phyloP scores from a whole-genome alignment of 2,329 filamentous ascomycete species.

The Fusarium sp. region DNA sequence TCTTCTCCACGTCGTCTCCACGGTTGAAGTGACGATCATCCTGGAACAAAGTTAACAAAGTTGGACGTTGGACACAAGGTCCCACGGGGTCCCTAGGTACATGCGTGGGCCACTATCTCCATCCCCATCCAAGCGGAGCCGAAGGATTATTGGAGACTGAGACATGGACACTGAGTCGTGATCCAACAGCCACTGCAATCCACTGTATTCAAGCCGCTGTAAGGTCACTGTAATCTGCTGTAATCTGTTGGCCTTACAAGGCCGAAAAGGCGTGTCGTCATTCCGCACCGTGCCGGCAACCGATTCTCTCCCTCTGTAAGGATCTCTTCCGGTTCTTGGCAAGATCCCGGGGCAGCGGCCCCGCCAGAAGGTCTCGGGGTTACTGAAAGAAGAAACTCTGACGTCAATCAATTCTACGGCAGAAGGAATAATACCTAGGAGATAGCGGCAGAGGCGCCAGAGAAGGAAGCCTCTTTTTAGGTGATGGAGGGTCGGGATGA shows the following conservation, averaged over 20 bases:
- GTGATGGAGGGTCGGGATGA: slow-evolving; percentile 14
- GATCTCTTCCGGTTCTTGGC: slow-evolving; percentile 36
- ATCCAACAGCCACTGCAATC: not conserved
- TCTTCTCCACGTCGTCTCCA: slow-evolving; percentile 31
- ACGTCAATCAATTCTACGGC: slow-evolving; percentile 29
- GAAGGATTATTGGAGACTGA: slow-evolving; percentile 4
- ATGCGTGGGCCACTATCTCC: slow-evolving; percentile 2
- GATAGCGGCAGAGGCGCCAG: slow-evolving; percentile 31
- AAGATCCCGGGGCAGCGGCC: slow-evolving; percentile 24
- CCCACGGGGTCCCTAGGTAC: slow-evolving; percentile 8
- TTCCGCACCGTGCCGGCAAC: slow-evolving; percentile 41
- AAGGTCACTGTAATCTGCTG: not conserved
- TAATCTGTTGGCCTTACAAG: slow-evolving; percentile 12
- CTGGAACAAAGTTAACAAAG: slow-evolving; percentile 29
- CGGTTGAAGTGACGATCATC: slow-evolving; percentile 40
- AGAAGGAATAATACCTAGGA: not conserved
- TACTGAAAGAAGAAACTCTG: slow-evolving; percentile 32
- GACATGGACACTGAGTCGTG: slow-evolving; percentile 24
- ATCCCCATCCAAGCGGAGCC: slow-evolving; percentile 16
- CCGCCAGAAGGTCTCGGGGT: slow-evolving; percentile 33
- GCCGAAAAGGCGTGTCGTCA: slow-evolving; percentile 35
- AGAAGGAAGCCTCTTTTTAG: not conserved
- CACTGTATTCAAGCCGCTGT: not conserved
- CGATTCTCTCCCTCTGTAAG: slow-evolving; percentile 15
- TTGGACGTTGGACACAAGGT: slow-evolving; percentile 12